Percentiles rank a stretch among this genome's conserved stretches.
Conservation (phyloP, 495 filamentous ascomycete genomes). For the Penicillium parvum region DNA sequence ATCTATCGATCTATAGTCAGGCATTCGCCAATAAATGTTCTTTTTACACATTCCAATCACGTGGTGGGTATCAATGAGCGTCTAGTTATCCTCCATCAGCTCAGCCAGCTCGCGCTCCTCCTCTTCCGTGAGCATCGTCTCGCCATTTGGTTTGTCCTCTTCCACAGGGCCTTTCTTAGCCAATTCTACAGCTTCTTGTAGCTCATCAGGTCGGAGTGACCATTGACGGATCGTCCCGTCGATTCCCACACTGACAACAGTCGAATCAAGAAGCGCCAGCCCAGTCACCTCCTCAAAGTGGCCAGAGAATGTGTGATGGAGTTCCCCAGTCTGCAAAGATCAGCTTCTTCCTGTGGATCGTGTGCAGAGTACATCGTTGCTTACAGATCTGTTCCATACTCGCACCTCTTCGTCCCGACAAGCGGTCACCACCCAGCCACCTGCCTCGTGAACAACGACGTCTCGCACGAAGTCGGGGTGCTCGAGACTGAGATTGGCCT, state of each 20-base stretch:
- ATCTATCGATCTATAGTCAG: no score
- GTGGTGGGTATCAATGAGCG: constrained; percentile 12
- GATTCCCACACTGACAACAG: constrained; percentile 75
- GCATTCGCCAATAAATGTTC: background rate
- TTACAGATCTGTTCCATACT: constrained; percentile 71
- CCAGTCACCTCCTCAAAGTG: constrained; percentile 93
- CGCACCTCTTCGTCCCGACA: constrained; percentile 89
- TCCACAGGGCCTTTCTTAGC: constrained; percentile 51
- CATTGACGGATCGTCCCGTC: constrained; percentile 85
- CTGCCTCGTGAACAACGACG: constrained; percentile 63
- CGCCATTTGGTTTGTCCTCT: constrained; percentile 41
- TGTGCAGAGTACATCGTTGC: constrained; percentile 10
- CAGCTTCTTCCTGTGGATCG: constrained; percentile 23
- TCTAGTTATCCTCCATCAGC: constrained; percentile 66
- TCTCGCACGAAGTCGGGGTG: constrained; percentile 91
- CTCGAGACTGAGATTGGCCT: constrained; percentile 61
- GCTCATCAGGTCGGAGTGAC: constrained; percentile 60
- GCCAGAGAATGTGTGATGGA: constrained; percentile 72
- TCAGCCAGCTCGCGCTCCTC: constrained; percentile 85
- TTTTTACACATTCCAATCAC: background rate
- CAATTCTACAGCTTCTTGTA: constrained; percentile 57
- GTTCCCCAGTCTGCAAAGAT: constrained; percentile 54
- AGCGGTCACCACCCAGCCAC: constrained; percentile 81
- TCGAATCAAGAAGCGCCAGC: constrained; percentile 57
- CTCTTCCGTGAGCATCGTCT: constrained; percentile 63